Evolutionary conservation across 1,139 yeast genomes (phyloP), one percentile per base, ranked within the genome.

Genomic region (Magnusiomyces starmeri): DNA sequence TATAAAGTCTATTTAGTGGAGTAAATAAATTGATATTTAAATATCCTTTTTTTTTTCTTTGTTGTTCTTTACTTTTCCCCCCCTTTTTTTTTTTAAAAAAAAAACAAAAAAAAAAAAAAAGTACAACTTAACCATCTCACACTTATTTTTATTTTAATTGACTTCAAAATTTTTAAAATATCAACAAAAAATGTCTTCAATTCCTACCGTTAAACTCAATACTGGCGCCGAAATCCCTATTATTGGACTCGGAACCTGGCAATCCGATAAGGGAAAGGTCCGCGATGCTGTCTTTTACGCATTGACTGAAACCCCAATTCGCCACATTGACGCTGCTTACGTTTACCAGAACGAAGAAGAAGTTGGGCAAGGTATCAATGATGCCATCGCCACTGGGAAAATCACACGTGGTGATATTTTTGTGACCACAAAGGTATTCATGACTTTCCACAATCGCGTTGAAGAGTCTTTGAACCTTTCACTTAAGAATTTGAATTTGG

Each of bases 231-330:
- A 66, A 41, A 83, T 85, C 60, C 95, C 94, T 25, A 81, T 76
- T 26, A 66, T 85, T 54, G 94, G 89, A 1, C 73, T 85, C 44
- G 94, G 95, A 41, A 85, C 95, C n/a, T 85, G 89, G 88, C 76
- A 77, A 65, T 76, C 88, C 16, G 68, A 77, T 21, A 75, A 76
- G 26, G 74, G 76, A 43, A 81, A 77, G 51, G 86, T 80, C 54
- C 78, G 79, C 62, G 69, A 74, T 24, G 78, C 92, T 20, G 85
- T 81, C 29, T 69, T 77, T 54, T 67, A 74, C 39, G 95, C 95
- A 1, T 69, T 87, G 58, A 57, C 62, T 26, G 73, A 78, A 60
- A 71, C 75, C 27, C 95, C 95, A 18, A 85, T 85, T 69, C 76
- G 82, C 59, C 95, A 85, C 70, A 83, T 86, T 57, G 95, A 86